phyloP scores from a whole-genome alignment of 352 stramenopile species.

The Lagenidium sp. region DNA sequence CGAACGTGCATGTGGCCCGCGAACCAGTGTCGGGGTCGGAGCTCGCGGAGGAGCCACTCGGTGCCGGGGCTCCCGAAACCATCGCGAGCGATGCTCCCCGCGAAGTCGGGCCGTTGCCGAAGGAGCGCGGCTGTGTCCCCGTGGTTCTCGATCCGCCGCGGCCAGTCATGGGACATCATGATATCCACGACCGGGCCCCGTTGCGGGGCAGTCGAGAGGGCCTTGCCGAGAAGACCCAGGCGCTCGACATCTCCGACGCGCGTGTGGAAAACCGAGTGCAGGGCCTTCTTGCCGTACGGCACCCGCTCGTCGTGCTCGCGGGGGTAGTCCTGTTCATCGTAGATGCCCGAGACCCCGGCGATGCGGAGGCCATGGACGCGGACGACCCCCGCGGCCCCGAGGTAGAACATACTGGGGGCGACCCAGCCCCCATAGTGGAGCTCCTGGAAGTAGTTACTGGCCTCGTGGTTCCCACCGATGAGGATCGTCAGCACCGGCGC shows the following conservation, averaged over 20 bases:
- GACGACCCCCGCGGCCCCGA: conserved; percentile 86
- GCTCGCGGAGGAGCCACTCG: conserved; percentile 58
- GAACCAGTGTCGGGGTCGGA: conserved; percentile 90
- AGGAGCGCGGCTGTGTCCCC: conserved; percentile 73
- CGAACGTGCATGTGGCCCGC: conserved; percentile 93
- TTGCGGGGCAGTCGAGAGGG: too few relatives aligned
- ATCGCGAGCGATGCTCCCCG: conserved; percentile 74
- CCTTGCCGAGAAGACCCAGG: conserved; percentile 14
- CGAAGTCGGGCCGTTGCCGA: conserved; percentile 76
- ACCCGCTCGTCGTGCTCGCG: conserved; percentile 61
- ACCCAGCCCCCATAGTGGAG: conserved; percentile 93
- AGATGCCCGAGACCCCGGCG: conserved; percentile 92
- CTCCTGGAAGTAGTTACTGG: conserved; percentile 89
- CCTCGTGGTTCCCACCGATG: conserved; percentile 96
- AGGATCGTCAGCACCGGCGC: conserved; percentile 91
- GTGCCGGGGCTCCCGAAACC: conserved; percentile 77
- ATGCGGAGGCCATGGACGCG: conserved; percentile 79
- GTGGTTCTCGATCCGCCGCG: conserved; percentile 77
- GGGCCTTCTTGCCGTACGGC: conserved; percentile 12
- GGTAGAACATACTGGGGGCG: conserved; percentile 94
- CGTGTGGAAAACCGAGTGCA: conserved; percentile 89
- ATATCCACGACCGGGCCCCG: conserved; percentile 78
- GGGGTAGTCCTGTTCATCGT: conserved; percentile 69
- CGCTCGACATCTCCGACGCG: conserved; percentile 79
- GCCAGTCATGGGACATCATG: conserved; percentile 94